These are phyloP conservation scores for Xylaria digitata DNA, from an alignment of 2,329 filamentous ascomycete species.

Conservation along the genomic window DNA sequence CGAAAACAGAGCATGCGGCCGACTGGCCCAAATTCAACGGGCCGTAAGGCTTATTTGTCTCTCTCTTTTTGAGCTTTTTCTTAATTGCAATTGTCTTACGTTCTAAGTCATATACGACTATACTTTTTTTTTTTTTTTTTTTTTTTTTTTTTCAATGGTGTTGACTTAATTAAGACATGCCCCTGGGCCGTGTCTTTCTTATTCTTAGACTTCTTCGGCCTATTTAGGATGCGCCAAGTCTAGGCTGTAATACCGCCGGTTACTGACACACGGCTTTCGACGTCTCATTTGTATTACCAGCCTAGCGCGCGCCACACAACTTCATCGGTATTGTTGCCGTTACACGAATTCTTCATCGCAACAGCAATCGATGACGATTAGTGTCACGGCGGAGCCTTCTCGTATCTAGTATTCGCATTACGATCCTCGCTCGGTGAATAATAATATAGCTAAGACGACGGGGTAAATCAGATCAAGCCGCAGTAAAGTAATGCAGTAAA, in stretches of 20 bases:
- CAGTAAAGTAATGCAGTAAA: too few relatives aligned
- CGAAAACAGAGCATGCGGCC: neutral
- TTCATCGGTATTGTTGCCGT: neutral
- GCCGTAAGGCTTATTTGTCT: too few relatives aligned
- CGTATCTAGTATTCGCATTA: too few relatives aligned
- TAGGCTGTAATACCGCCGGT: neutral
- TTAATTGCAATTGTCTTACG: neutral
- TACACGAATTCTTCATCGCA: too few relatives aligned
- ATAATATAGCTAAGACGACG: too few relatives aligned
- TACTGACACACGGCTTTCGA: too few relatives aligned
- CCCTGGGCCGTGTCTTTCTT: neutral
- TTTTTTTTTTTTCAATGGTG: neutral
- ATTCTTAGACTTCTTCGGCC: neutral
- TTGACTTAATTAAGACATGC: neutral
- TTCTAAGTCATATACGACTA: neutral
- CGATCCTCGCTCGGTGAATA: too few relatives aligned
- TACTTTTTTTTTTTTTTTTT: too few relatives aligned
- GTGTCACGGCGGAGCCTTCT: too few relatives aligned
- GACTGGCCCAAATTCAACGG: neutral
- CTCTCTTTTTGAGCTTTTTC: neutral
- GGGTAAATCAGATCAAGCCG: too few relatives aligned
- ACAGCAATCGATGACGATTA: too few relatives aligned
- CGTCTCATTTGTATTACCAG: neutral
- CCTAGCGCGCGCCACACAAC: neutral
- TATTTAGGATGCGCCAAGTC: neutral